Base-by-base conservation (phyloP, 202 grass and related monocot genomes). In the Bolboschoenoplectus hybrid region DNA sequence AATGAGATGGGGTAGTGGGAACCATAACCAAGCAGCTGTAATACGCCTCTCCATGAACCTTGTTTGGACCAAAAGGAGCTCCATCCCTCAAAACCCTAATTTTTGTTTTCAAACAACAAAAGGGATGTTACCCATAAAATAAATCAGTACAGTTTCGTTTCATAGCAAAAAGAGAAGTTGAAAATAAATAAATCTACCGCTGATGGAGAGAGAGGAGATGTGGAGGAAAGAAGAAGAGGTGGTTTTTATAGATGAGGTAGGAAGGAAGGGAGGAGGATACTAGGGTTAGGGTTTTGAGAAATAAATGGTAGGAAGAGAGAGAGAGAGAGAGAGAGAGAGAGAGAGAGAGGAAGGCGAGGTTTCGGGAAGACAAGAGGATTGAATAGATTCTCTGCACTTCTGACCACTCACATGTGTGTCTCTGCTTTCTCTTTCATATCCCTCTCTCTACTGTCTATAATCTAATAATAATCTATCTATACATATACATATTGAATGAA, bases 31-130 rank as follows among this genome's bases (percentile, higher is more conserved):
- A 91, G 92, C 92, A 94, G 94, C 87, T 82, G 89, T 52, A 87
- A 49, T 67, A 63, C 83, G 87, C 84, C 84, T 63, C 56, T 9
- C 45, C 50, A 3, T 44, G 86, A 87, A 85, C 94, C 57, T 94
- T 88, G 85, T 89, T 94, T 97, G 94, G 94, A 97, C 84, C 47
- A 87, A 83, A 89, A 87, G 92, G 87, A 94, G 89, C 94, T 97
- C 92, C 65, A 76, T 92, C 80, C 6, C 9, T 53, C 47, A 71
- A 84, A 71, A 63, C 82, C 80, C 51, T 67, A 67, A 9, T 26
- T 26, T 26, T 26, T 26, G 26, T 26, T 81, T 60, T 16, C 1
- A 75, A 10, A 26, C 5, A 45, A 13, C 36, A 19, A 26, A 39
- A 36, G 26, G 26, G 26, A 26, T 26, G 26, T 26, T 26, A 26